phyloP scores from a whole-genome alignment of 2,329 filamentous ascomycete species.

The Orbilia brochopaga region DNA sequence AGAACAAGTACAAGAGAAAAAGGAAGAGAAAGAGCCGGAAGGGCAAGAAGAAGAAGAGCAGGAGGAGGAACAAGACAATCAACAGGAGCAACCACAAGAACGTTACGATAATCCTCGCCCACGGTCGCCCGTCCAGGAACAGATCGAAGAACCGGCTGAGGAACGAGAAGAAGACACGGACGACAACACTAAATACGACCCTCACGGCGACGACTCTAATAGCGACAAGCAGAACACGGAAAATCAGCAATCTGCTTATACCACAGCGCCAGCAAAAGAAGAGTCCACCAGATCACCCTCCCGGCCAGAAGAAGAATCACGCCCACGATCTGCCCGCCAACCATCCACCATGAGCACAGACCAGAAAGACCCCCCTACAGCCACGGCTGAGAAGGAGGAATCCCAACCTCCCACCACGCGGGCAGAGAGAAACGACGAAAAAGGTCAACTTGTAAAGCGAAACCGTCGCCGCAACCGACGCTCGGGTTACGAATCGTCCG shows the following conservation, averaged over 20 bases:
- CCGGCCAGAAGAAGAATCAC: conserved; percentile 10
- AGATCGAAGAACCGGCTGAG: conserved; percentile 5
- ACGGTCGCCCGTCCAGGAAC: not conserved
- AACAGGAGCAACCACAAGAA: conserved; percentile 21
- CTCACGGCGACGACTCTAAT: not conserved
- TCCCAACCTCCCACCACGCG: conserved; percentile 19
- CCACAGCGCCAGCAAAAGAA: too few relatives aligned
- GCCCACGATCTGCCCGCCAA: conserved; percentile 18
- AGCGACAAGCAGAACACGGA: too few relatives aligned
- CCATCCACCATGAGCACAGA: conserved; percentile 26
- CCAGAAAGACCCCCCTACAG: conserved; percentile 20
- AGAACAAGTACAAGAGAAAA: too few relatives aligned
- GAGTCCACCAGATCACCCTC: not conserved
- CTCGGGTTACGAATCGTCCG: conserved; percentile 52
- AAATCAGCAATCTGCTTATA: too few relatives aligned
- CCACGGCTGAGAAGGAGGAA: conserved; percentile 26
- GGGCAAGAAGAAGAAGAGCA: conserved; percentile 7
- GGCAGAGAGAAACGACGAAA: conserved; percentile 27
- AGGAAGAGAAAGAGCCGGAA: not conserved
- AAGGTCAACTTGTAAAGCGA: conserved; percentile 43
- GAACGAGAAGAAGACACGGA: conserved; percentile 4
- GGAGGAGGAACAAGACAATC: not conserved
- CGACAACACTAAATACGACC: too few relatives aligned
- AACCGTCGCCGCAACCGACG: conserved; percentile 53
- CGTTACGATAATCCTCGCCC: too few relatives aligned